Base-by-base conservation (phyloP, 1,284 basidiomycete genomes). In the Leccinum ponderosum region DNA sequence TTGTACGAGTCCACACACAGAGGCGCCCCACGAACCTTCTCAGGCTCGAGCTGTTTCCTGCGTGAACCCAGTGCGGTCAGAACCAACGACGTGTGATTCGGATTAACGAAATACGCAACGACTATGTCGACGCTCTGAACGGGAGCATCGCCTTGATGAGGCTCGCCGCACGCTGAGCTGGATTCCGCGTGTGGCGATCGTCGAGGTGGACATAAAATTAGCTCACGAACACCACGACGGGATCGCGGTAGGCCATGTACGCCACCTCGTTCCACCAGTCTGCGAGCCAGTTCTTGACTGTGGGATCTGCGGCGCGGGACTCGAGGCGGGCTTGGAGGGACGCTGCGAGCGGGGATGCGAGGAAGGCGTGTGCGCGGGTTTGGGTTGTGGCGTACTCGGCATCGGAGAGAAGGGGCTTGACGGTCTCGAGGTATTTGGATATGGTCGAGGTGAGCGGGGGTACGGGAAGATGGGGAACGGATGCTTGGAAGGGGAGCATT, bases 201-300 rank as follows among this genome's bases (percentile, higher is more conserved):
- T 91, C 85, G 65, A 89, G 76, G 76, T 98, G 96, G 11, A 95
- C 83, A 76, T 95, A 98, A 78, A 92, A 99, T 81, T 99, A 99
- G 81, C 90, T 94, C 69, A 97, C 95, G 70, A 90, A 94, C 22
- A 97, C 94, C 27, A 98, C 90, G 39, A 98, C 93, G 5, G 96
- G 90, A 68, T 97, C 94, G 53, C 93, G 83, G 69, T 92, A 93
- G 4, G 79, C 42, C 42, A 44, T 44, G 17, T 44, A 44, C 17
- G 42, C 88, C 88, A 93, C 85, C 48, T 98, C 94, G 76, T 98
- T 97, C 97, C 97, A 99, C 97, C 97, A 99, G 61, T 97, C 94
- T 58, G 85, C 84, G 35, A 99, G 83, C 97, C 97, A 99, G 79
- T 84, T 96, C 67, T 86, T 85, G 56, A 78, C 76, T 14, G 74